Evolutionary conservation across 495 filamentous ascomycete species (phyloP), one percentile per base, ranked within the genome.

Genomic region (Talaromyces thailandensis): DNA sequence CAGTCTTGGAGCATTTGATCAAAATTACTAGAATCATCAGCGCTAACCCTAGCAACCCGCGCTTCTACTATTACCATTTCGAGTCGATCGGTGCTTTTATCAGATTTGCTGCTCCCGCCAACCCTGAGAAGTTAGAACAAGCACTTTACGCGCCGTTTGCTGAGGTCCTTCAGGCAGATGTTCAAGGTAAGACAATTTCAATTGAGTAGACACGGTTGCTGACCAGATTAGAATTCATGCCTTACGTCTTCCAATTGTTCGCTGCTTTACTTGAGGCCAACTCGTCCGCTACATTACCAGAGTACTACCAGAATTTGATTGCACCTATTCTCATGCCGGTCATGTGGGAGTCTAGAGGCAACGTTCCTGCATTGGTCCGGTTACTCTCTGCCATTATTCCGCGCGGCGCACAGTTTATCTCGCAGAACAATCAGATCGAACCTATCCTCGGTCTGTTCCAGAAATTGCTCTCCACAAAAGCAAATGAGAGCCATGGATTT

Each of bases 31-130:
- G 86, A 64, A 84, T 94, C 65, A 98, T 96, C 71, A 86, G 89
- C 67, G 80, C 84, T 63, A 99, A 99, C 73, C 95, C 95, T 2
- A 96, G 91, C 75, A 99, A 99, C 73, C 95, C 95, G 2, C 83
- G 92, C 16, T 99, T 99, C 75, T 96, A 96, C 75, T 97, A 99
- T 75, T 99, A 92, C 74, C 91, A 95, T 70, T 99, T 99, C 62
- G 95, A 99, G 74, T 87, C 89, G 2, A 73, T 98, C 52, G 95
- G 94, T n/a, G 93, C 94, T n/a, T 83, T 99, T 53, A 91, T 98
- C 62, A 88, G 86, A 64, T 92, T 86, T 68, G 84, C 84, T 63
- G 90, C 82, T 60, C 84, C 85, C 37, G 77, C 80, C 25, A 84
- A 88, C 63, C 85, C 86, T 24, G 81, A 83, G 25, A 88, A 88